A percentile compares a stretch with the other conserved stretches of the same genome.
phyloP scores from a whole-genome alignment of 2,329 filamentous ascomycete species.

The Paramyrothecium sp. region DNA sequence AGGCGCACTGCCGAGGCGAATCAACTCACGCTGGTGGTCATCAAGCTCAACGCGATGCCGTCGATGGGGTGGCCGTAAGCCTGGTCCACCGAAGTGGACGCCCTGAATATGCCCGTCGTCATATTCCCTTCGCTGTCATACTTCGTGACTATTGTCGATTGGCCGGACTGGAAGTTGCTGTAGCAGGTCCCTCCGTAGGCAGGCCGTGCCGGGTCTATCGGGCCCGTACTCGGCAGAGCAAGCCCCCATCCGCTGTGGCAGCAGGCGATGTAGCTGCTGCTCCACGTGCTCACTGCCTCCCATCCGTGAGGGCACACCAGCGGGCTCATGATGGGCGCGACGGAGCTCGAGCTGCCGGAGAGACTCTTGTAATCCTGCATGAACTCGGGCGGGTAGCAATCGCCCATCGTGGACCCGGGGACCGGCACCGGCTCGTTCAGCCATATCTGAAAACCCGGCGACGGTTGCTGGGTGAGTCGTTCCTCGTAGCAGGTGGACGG shows the following conservation, averaged over 20 bases:
- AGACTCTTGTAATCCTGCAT: conserved; percentile 4
- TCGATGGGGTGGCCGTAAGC: conserved; percentile 1
- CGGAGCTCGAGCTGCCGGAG: neutral
- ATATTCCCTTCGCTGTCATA: neutral
- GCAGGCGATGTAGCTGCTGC: conserved; percentile 3
- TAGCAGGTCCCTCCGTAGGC: conserved; percentile 6
- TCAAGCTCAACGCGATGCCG: too few species aligned
- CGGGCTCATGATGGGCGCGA: conserved; percentile 5
- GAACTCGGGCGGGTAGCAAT: conserved; percentile 3
- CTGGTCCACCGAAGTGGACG: neutral
- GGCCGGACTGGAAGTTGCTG: neutral
- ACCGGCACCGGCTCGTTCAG: conserved; percentile 1
- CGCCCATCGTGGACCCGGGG: neutral
- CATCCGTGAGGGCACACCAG: conserved; percentile 3
- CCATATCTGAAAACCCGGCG: conserved; percentile 1
- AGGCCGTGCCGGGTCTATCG: neutral
- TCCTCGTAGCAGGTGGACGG: neutral
- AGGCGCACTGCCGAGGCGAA: too few species aligned
- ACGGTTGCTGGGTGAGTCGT: neutral
- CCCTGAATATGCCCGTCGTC: neutral
- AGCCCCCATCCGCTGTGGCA: neutral
- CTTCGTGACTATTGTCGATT: neutral
- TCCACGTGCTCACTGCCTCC: neutral
- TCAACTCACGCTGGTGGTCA: too few species aligned
- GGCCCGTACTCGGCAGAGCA: neutral